Percentiles rank a stretch among this genome's conserved stretches.
phyloP scores from a whole-genome alignment of 495 filamentous ascomycete genomes.

The Neurospora discreta region DNA sequence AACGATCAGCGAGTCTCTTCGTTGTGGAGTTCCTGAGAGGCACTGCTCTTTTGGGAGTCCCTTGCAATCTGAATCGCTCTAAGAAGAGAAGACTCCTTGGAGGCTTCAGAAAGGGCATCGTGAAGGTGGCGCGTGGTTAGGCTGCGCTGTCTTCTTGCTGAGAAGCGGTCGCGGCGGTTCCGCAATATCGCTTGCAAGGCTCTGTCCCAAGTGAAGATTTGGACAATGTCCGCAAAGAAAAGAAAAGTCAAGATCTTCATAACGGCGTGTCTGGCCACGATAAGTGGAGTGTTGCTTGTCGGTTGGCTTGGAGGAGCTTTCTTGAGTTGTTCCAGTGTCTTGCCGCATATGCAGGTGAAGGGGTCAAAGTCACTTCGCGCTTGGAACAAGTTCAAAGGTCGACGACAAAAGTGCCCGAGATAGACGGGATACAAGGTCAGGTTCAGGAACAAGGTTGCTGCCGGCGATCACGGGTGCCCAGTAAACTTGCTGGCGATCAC shows the following conservation, averaged over 20 bases:
- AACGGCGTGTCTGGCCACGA: neutral
- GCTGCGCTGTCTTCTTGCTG: neutral
- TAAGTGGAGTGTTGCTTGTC: neutral
- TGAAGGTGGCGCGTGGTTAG: neutral
- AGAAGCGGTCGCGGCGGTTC: neutral
- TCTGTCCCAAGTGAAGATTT: neutral
- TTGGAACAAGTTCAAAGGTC: neutral
- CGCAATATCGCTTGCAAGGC: neutral
- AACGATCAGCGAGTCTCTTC: neutral
- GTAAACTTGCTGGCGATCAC: neutral
- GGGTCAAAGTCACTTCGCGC: neutral
- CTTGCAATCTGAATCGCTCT: neutral
- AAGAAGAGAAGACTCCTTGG: neutral
- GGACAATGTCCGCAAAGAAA: neutral
- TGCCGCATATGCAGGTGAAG: neutral
- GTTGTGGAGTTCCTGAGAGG: neutral
- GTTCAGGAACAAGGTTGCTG: neutral
- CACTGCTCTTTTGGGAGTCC: neutral
- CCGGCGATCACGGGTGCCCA: neutral
- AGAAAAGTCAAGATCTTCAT: neutral
- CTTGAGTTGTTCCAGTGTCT: neutral
- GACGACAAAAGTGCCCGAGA: neutral
- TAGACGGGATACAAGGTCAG: neutral
- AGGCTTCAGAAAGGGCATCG: neutral
- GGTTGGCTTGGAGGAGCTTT: neutral